Conservation (phyloP, 2,329 filamentous ascomycete genomes). For the Hirsutella thompsonii region DNA sequence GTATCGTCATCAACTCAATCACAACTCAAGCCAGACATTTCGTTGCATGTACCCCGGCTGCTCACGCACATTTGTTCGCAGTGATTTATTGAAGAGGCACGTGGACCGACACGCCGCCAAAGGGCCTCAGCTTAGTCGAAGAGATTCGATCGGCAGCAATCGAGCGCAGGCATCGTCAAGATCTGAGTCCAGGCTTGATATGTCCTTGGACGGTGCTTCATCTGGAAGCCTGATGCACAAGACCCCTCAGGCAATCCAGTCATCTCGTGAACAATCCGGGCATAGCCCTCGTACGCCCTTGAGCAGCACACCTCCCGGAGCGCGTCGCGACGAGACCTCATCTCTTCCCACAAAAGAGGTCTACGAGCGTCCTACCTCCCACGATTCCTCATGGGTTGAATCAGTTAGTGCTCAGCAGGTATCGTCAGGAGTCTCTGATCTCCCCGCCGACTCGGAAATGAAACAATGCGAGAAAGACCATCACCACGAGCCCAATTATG, state of each 20-base stretch:
- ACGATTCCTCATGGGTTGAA: slow-evolving; percentile 4
- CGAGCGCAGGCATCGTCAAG: slow-evolving; percentile 28
- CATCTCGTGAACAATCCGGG: slow-evolving; percentile 28
- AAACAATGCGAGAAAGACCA: too few species aligned
- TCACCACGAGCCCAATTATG: too few species aligned
- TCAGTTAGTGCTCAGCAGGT: background rate
- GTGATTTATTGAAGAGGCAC: slow-evolving; percentile 81
- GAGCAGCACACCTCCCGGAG: slow-evolving; percentile 26
- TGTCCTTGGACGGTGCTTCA: too few species aligned
- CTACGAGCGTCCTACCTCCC: slow-evolving; percentile 2
- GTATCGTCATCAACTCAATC: slow-evolving; percentile 88
- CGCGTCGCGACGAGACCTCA: slow-evolving; percentile 11
- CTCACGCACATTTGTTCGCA: slow-evolving; percentile 78
- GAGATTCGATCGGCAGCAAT: slow-evolving; percentile 38
- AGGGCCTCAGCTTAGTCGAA: slow-evolving; percentile 62
- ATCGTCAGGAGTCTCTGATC: slow-evolving; percentile 13
- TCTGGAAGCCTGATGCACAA: slow-evolving; percentile 17
- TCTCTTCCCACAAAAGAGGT: slow-evolving; percentile 1
- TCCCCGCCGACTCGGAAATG: slow-evolving; percentile 32
- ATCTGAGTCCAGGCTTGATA: too few species aligned
- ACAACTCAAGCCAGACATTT: slow-evolving; percentile 91
- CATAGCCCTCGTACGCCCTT: slow-evolving; percentile 34
- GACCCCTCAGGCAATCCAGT: slow-evolving; percentile 30
- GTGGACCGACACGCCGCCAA: slow-evolving; percentile 70
- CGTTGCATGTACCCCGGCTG: slow-evolving; percentile 88